These are phyloP conservation scores for Globisporangium megalacanthum DNA, from an alignment of 352 stramenopile species.

Conservation along the genomic window DNA sequence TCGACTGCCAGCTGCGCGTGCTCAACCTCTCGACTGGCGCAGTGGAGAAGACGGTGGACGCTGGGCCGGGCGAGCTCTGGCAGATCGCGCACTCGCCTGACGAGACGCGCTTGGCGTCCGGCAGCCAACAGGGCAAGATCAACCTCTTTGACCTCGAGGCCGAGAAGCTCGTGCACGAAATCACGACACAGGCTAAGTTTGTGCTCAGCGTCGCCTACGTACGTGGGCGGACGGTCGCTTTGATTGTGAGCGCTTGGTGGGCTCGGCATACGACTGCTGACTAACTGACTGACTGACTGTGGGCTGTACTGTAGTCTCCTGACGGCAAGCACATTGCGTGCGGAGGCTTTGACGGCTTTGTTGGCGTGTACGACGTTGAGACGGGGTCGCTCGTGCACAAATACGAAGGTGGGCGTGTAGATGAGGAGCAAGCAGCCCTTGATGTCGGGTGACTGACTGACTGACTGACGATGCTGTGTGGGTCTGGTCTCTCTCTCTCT, in stretches of 20 bases:
- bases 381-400: constrained; percentile 75
- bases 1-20: constrained; percentile 82
- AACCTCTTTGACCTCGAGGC: constrained; percentile 81
- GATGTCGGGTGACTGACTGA: too few relatives aligned
- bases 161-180: constrained; percentile 76
- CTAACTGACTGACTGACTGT: neutral
- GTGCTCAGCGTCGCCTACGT: constrained; percentile 75
- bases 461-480: neutral
- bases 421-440: too few relatives aligned
- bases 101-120: constrained; percentile 74
- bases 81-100: constrained; percentile 81
- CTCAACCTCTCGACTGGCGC: constrained; percentile 65
- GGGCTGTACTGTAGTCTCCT: constrained; percentile 37
- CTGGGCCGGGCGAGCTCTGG: constrained; percentile 84
- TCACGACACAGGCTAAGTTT: constrained; percentile 67
- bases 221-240: constrained; percentile 6
- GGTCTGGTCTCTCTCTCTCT: neutral
- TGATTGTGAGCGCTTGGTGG: constrained; percentile 5
- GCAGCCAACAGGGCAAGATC: constrained; percentile 84
- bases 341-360: constrained; percentile 74
- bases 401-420: constrained; percentile 65
- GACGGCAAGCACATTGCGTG: constrained; percentile 82
- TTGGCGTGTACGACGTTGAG: constrained; percentile 84
- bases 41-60: constrained; percentile 83
- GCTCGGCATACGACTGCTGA: too few relatives aligned